Conservation (phyloP, 306 rosid species). For the Fragaria ananassa region DNA sequence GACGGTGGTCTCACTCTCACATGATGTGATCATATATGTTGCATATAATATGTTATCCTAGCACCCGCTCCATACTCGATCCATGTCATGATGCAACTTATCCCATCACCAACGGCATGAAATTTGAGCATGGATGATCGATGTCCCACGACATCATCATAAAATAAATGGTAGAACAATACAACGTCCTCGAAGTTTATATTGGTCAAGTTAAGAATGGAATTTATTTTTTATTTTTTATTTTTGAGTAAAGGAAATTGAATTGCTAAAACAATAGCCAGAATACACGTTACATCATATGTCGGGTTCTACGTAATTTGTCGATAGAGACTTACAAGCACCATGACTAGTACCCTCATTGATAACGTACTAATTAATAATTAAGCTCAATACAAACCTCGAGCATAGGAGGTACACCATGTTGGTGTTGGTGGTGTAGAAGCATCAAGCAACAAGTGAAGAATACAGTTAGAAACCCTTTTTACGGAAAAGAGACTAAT, state of each 20-base stretch:
- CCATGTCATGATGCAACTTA: conserved; percentile 1
- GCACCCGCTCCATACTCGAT: not conserved
- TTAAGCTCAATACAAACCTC: no score
- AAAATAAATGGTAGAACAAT: not conserved
- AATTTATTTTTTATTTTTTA: no score
- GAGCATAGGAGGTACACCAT: no score
- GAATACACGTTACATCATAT: no score
- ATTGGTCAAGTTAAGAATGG: not conserved
- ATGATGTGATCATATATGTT: not conserved
- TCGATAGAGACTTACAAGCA: no score
- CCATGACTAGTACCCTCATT: no score
- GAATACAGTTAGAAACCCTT: not conserved
- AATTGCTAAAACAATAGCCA: no score
- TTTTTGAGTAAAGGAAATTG: no score
- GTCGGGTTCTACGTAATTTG: no score
- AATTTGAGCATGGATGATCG: not conserved
- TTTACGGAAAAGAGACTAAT: no score
- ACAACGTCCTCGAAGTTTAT: not conserved
- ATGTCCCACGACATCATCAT: not conserved
- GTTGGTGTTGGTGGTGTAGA: not conserved
- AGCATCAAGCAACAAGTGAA: not conserved
- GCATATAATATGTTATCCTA: conserved; percentile 3
- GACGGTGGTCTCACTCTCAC: not conserved
- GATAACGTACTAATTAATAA: no score
- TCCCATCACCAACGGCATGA: conserved; percentile 11